phyloP scores from a whole-genome alignment of 2,329 filamentous ascomycete genomes.

The Aspergillus proliferans region DNA sequence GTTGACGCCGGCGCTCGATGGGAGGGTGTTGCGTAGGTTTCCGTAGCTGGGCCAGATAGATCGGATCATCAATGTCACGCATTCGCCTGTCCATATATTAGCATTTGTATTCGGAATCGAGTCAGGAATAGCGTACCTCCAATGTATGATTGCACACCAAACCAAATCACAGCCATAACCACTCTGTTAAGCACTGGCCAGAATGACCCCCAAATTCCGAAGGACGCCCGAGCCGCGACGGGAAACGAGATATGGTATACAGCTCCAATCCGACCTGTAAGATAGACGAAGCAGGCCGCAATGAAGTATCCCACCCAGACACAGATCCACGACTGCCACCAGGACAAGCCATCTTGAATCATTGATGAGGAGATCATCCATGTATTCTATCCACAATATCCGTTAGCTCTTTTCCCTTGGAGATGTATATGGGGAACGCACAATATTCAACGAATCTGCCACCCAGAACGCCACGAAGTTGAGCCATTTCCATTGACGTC shows the following conservation, averaged over 20 bases:
- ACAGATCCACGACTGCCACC: constrained; percentile 89
- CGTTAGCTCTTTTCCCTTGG: background rate
- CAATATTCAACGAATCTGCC: constrained; percentile 76
- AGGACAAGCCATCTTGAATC: constrained; percentile 70
- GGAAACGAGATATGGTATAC: constrained; percentile 87
- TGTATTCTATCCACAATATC: constrained; percentile 53
- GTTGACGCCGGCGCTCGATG: constrained; percentile 59
- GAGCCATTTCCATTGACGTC: constrained; percentile 77
- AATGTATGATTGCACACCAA: constrained; percentile 69
- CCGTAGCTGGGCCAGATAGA: constrained; percentile 65
- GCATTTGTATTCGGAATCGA: background rate
- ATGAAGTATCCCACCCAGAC: constrained; percentile 82
- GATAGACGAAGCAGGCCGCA: constrained; percentile 65
- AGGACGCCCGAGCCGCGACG: constrained; percentile 68
- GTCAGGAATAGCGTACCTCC: constrained; percentile 46
- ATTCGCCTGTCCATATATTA: constrained; percentile 49
- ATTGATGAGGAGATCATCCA: constrained; percentile 90
- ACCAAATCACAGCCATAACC: constrained; percentile 85
- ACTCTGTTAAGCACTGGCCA: constrained; percentile 88
- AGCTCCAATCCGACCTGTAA: constrained; percentile 77
- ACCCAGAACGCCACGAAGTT: constrained; percentile 89
- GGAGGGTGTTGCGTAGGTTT: constrained; percentile 62
- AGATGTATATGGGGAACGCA: constrained; percentile 25
- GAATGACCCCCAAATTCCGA: constrained; percentile 81
- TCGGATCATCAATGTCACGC: constrained; percentile 82